phyloP scores from a whole-genome alignment of 495 filamentous ascomycete genomes.

The Aspergillus funiculosus region DNA sequence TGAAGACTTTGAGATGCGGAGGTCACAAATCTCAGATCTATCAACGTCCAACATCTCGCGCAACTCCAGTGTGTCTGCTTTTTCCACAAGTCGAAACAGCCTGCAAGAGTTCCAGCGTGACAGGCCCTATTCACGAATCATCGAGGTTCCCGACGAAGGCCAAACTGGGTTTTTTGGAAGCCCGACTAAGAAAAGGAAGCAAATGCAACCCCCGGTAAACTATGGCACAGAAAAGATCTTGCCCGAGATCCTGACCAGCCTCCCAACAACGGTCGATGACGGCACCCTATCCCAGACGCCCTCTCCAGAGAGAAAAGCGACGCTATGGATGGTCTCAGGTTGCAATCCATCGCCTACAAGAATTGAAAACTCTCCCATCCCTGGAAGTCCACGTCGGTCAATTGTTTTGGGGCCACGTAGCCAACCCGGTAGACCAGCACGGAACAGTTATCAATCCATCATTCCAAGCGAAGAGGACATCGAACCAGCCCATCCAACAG shows the following conservation, averaged over 20 bases:
- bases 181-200: conserved; percentile 25
- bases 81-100: conserved; percentile 19
- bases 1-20: conserved; percentile 26
- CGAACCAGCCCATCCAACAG: conserved; percentile 13
- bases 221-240: conserved; percentile 15
- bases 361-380: conserved; percentile 20
- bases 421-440: conserved; percentile 24
- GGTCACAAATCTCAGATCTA: conserved; percentile 13
- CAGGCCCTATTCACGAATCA: conserved; percentile 2
- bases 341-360: conserved; percentile 20
- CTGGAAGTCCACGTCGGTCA: conserved; percentile 35
- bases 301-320: conserved; percentile 28
- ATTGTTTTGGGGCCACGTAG: conserved; percentile 36
- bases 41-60: conserved; percentile 19
- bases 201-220: conserved; percentile 13
- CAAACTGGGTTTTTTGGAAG: conserved; percentile 15
- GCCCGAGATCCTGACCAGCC: conserved; percentile 27
- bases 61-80: conserved; percentile 17
- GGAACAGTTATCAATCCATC: conserved; percentile 22
- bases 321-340: conserved; percentile 28
- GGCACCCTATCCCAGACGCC: conserved; percentile 29
- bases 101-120: conserved; percentile 9
- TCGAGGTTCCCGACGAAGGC: conserved; percentile 18
- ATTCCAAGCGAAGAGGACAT: conserved; percentile 17
- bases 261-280: conserved; percentile 18